Base-by-base conservation (phyloP, 1,284 basidiomycete genomes). In the Ganoderma leucocontextum region DNA sequence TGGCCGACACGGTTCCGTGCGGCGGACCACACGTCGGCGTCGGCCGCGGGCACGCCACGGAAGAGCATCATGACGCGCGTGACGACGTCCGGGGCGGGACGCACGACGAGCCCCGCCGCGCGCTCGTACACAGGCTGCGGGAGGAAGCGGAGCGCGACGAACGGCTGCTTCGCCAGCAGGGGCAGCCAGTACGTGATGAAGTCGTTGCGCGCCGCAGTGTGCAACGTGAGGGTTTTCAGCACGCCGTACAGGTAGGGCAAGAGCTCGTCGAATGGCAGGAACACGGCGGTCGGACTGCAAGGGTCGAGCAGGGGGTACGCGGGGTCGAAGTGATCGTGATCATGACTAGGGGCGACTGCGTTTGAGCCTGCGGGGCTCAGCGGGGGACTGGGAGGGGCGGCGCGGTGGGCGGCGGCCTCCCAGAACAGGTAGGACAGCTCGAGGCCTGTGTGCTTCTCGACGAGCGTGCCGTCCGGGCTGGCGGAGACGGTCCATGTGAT, bases 61-160 rank as follows among this genome's bases (percentile, higher is more conserved):
- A 85, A 85, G 9, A 86, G 73, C 81, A 87, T 83, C 70, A 85
- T 85, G 5, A 86, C 77, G 8, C 85, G 80, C 0, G 80, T 83
- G 10, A 82, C 75, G 35, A 83, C 77, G 65, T 84, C 83, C 13
- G 85, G 85, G 29, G 67, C 36, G 0, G 85, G 85, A 0, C 67
- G 67, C 42, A 86, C 71, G 6, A 73, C 72, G 35, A 86, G 75
- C 3, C 75, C 78, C 0, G 83, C 85, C 0, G 83, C 79, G 6
- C 65, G 66, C 65, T 81, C 81, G 73, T 84, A 86, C 25, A 78
- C 77, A 0, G 67, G 70, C 67, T 86, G 85, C 1, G 82, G 78
- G 2, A 86, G 61, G 75, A 87, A 87, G 6, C 84, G 81, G 9
- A 87, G 75, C 0, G 83, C 83, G 63, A 86, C 72, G 62, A 82